phyloP scores from a whole-genome alignment of 768 basidiomycete genomes.

The Melanogaster broomeanus region DNA sequence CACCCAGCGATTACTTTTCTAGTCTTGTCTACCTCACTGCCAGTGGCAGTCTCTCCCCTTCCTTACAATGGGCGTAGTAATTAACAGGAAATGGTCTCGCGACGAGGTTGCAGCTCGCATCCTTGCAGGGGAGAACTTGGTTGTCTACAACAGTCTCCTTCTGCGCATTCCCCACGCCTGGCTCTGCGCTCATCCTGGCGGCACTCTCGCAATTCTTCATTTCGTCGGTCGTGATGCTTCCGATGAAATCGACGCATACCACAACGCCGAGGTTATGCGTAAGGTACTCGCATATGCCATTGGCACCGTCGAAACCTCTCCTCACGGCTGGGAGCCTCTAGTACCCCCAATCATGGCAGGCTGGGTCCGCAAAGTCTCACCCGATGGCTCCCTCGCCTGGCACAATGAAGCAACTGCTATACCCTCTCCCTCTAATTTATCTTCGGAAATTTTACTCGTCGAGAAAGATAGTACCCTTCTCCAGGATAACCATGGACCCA shows the following conservation, averaged over 20 bases:
- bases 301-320: slow-evolving; percentile 62
- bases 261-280: slow-evolving; percentile 47
- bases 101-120: slow-evolving; percentile 69
- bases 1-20: not conserved
- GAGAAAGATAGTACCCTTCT: slow-evolving; percentile 36
- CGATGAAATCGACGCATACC: slow-evolving; percentile 94
- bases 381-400: slow-evolving; percentile 53
- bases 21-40: not conserved
- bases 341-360: slow-evolving; percentile 86
- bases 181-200: slow-evolving; percentile 90
- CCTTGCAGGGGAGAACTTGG: slow-evolving; percentile 70
- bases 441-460: slow-evolving; percentile 66
- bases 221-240: slow-evolving; percentile 94
- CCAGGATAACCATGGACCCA: slow-evolving; percentile 38
- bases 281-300: slow-evolving; percentile 53
- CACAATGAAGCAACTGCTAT: slow-evolving; percentile 58
- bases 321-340: slow-evolving; percentile 67
- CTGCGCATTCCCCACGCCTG: slow-evolving; percentile 70
- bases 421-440: slow-evolving; percentile 33
- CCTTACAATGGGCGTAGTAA: slow-evolving; percentile 32
- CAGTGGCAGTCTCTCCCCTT: not conserved
- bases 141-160: slow-evolving; percentile 69
- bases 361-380: slow-evolving; percentile 64
- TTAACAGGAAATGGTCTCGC: slow-evolving; percentile 42
- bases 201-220: slow-evolving; percentile 85